A percentile compares a stretch with the other conserved stretches of the same genome.
phyloP scores from a whole-genome alignment of 176 grass and related monocot species.

The Paspalum vaginatum region DNA sequence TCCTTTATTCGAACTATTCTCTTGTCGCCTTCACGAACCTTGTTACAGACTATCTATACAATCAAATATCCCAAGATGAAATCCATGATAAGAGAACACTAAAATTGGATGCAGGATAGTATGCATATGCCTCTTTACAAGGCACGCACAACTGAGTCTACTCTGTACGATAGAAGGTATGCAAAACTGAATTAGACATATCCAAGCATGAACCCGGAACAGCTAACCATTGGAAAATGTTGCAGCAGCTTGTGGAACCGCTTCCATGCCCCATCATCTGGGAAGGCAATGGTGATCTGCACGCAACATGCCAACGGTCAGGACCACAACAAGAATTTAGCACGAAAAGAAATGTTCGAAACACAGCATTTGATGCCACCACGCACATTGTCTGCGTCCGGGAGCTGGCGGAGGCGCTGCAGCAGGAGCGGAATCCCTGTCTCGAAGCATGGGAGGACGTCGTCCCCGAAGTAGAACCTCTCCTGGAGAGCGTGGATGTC shows the following conservation, averaged over 20 bases:
- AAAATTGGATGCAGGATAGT: background rate
- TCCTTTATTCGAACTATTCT: conserved; percentile 82
- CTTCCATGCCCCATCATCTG: conserved; percentile 98
- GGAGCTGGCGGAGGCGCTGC: conserved; percentile 73
- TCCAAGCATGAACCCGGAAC: conserved; percentile 12
- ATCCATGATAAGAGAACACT: conserved; percentile 5
- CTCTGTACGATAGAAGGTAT: background rate
- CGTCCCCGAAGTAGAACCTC: conserved; percentile 75
- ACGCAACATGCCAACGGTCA: background rate
- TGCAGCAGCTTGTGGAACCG: conserved; percentile 84
- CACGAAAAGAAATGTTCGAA: background rate
- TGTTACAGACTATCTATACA: conserved; percentile 76
- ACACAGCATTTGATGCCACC: background rate
- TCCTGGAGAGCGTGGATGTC: conserved; percentile 96
- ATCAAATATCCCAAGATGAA: conserved; percentile 20
- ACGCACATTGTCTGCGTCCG: conserved; percentile 69
- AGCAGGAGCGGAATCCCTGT: conserved; percentile 79
- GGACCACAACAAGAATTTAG: background rate
- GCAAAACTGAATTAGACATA: background rate
- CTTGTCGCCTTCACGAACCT: conserved; percentile 85
- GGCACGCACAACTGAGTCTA: background rate
- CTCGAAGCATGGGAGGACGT: conserved; percentile 84
- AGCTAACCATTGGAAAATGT: conserved; percentile 76
- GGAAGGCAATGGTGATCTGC: conserved; percentile 95
- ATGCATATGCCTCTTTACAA: background rate